phyloP scores from a whole-genome alignment of 306 rosid species.

The Quercus mongolica region DNA sequence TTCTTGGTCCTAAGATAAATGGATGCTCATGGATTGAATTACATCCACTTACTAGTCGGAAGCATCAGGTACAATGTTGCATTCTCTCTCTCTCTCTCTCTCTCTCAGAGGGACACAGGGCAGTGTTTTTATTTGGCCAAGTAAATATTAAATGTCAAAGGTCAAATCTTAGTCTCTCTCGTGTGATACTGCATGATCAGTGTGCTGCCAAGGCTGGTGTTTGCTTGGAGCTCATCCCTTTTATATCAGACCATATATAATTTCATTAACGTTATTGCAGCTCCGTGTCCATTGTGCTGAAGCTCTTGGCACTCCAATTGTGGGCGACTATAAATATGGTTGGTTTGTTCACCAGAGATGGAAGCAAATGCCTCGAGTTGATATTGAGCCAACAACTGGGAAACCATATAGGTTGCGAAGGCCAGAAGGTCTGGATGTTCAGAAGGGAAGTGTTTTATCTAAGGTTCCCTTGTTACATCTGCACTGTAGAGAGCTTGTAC shows the following conservation, averaged over 20 bases:
- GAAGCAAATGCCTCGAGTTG: slow-evolving; percentile 80
- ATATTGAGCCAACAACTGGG: slow-evolving; percentile 68
- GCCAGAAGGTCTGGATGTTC: slow-evolving; percentile 83
- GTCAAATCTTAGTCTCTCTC: neutral
- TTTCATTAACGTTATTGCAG: slow-evolving; percentile 35
- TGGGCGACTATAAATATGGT: slow-evolving; percentile 93
- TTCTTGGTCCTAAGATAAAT: slow-evolving; percentile 86
- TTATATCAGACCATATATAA: neutral
- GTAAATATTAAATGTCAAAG: neutral
- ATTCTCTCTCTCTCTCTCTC: slow-evolving; percentile 1
- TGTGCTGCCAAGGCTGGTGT: neutral
- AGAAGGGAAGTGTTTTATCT: slow-evolving; percentile 91
- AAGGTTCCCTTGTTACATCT: slow-evolving; percentile 91
- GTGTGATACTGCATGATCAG: neutral
- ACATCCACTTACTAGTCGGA: slow-evolving; percentile 73
- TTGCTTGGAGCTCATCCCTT: neutral
- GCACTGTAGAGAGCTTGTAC: slow-evolving; percentile 78
- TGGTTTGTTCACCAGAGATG: slow-evolving; percentile 83
- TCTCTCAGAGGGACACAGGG: neutral
- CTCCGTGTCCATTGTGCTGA: slow-evolving; percentile 96
- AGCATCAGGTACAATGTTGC: slow-evolving; percentile 72
- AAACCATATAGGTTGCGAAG: slow-evolving; percentile 74
- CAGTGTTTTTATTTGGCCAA: neutral
- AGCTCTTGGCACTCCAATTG: slow-evolving; percentile 96
- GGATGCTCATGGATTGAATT: slow-evolving; percentile 98